A percentile compares a stretch with the other conserved stretches of the same genome.
Conservation (phyloP, 805 yeast genomes). For the Nakazawaea wyomingensis region DNA sequence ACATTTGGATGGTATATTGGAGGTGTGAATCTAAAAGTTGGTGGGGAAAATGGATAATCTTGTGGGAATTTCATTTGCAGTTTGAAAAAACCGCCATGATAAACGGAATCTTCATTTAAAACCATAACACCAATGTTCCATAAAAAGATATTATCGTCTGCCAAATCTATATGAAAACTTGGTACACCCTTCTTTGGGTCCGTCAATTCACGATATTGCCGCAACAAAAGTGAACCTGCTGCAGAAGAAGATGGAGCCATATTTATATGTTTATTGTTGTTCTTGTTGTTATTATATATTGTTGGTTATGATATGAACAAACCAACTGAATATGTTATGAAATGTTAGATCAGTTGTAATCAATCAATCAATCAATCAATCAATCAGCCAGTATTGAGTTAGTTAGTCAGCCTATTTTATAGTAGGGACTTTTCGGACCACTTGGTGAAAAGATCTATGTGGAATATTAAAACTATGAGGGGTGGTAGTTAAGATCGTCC, state of each 20-base stretch:
- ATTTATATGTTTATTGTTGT: neutral
- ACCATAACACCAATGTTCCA: constrained; percentile 94
- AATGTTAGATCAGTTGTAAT: neutral
- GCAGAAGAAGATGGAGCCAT: constrained; percentile 13
- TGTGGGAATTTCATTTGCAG: constrained; percentile 92
- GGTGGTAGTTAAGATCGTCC: no score
- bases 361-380: neutral
- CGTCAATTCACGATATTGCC: constrained; percentile 90
- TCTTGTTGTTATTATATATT: no score
- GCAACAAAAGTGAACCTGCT: constrained; percentile 81
- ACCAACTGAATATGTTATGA: neutral
- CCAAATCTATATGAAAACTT: constrained; percentile 33
- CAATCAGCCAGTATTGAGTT: no score
- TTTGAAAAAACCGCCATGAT: constrained; percentile 90
- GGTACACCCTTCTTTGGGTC: constrained; percentile 73
- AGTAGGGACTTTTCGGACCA: neutral
- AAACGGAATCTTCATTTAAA: constrained; percentile 79
- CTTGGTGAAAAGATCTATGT: no score
- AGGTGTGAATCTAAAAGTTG: constrained; percentile 87
- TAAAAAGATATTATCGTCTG: constrained; percentile 49
- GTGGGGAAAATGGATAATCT: constrained; percentile 91
- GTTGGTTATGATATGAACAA: no score
- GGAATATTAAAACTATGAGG: no score
- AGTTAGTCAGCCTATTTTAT: neutral
- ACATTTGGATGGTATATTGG: constrained; percentile 95